These are phyloP conservation scores for Physaria fendleri DNA, from an alignment of 345 rosid species.

Conservation along the genomic window DNA sequence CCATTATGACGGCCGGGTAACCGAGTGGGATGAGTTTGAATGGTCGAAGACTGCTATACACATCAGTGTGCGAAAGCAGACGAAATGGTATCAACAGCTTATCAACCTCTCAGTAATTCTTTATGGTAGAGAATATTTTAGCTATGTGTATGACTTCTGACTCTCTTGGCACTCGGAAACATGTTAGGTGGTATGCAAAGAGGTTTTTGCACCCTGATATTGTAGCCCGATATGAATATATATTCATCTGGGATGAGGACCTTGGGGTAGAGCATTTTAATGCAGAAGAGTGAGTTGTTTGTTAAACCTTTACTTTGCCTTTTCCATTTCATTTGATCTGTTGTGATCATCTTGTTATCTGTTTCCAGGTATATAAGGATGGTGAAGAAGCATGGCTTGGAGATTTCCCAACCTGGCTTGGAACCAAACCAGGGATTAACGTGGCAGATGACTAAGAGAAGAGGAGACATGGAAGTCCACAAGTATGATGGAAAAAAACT, in stretches of 20 bases:
- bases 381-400: constrained; percentile 88
- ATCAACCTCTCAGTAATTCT: neutral
- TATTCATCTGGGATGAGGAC: constrained; percentile 97
- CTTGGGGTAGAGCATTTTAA: constrained; percentile 88
- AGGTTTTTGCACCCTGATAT: constrained; percentile 98
- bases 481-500: constrained; percentile 45
- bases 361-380: constrained; percentile 61
- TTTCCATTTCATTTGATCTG: constrained; percentile 2
- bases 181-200: constrained; percentile 97
- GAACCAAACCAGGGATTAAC: constrained; percentile 76
- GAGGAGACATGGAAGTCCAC: constrained; percentile 84
- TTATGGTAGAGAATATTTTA: neutral
- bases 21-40: constrained; percentile 97
- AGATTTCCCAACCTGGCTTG: constrained; percentile 98
- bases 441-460: constrained; percentile 96
- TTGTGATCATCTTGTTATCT: constrained; percentile 1
- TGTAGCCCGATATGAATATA: constrained; percentile 87
- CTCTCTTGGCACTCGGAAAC: constrained; percentile 10
- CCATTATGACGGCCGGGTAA: constrained; percentile 86
- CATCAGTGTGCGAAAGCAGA: constrained; percentile 76
- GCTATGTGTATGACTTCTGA: neutral
- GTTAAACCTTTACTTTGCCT: neutral
- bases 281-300: constrained; percentile 77
- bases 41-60: constrained; percentile 96
- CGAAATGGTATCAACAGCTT: constrained; percentile 65